Conservation (phyloP, 2,329 filamentous ascomycete genomes). For the Magnaporthiopsis rhizophila region DNA sequence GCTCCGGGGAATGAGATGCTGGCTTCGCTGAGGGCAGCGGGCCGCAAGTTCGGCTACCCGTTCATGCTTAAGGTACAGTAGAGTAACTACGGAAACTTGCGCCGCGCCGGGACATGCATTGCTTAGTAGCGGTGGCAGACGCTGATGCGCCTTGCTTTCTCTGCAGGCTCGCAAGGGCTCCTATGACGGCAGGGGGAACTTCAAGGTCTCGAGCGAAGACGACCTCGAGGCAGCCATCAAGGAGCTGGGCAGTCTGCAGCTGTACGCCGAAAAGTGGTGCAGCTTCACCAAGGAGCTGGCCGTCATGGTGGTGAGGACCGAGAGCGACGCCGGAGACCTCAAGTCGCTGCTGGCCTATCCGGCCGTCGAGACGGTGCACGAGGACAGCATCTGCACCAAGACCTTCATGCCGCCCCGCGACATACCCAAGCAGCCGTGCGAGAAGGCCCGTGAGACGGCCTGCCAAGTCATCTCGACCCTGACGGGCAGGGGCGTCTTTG, state of each 20-base stretch:
- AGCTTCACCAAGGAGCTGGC: slow-evolving; percentile 81
- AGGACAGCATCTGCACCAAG: slow-evolving; percentile 91
- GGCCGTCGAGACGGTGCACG: slow-evolving; percentile 87
- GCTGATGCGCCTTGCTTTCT: not conserved
- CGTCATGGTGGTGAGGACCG: slow-evolving; percentile 90
- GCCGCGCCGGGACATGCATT: not conserved
- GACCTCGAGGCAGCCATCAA: slow-evolving; percentile 57
- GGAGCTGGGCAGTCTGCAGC: slow-evolving; percentile 58
- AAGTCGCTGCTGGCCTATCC: slow-evolving; percentile 64
- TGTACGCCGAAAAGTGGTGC: slow-evolving; percentile 88
- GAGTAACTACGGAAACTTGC: not conserved
- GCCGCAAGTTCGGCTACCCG: slow-evolving; percentile 63
- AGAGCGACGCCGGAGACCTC: slow-evolving; percentile 49
- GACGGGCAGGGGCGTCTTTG: slow-evolving; percentile 86
- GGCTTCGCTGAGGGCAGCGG: slow-evolving; percentile 55
- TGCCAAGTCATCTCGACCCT: slow-evolving; percentile 71
- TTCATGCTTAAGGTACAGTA: slow-evolving; percentile 69
- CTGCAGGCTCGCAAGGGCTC: slow-evolving; percentile 64
- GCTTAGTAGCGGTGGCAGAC: not conserved
- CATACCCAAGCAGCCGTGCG: slow-evolving; percentile 51
- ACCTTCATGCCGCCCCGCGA: slow-evolving; percentile 78
- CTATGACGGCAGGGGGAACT: slow-evolving; percentile 78
- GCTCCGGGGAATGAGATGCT: slow-evolving; percentile 44
- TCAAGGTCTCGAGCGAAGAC: slow-evolving; percentile 35
- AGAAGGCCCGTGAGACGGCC: slow-evolving; percentile 67